A percentile compares a stretch with the other conserved stretches of the same genome.
phyloP scores from a whole-genome alignment of 2,329 filamentous ascomycete species.

The Parascedosporium putredinis region DNA sequence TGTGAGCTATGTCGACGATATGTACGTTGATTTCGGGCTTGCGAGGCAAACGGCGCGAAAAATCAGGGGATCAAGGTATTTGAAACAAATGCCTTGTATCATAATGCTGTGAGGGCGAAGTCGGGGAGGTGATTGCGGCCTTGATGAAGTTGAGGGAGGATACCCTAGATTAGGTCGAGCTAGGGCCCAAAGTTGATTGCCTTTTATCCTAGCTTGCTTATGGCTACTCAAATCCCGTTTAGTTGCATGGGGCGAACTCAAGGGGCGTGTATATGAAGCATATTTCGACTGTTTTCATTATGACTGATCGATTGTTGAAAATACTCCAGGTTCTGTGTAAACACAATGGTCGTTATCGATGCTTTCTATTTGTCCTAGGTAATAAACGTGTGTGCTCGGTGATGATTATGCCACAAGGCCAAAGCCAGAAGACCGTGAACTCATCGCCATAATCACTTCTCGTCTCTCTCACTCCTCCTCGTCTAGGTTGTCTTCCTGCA shows the following conservation, averaged over 20 bases:
- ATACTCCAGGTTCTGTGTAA: no score
- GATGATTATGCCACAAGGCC: background rate
- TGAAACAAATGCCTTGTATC: conserved; percentile 79
- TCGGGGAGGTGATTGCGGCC: conserved; percentile 49
- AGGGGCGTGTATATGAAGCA: no score
- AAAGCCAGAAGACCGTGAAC: background rate
- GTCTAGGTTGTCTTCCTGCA: conserved; percentile 1
- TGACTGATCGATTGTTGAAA: no score
- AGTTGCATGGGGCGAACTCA: no score
- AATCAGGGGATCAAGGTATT: conserved; percentile 72
- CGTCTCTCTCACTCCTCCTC: background rate
- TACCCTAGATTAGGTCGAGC: conserved; percentile 12
- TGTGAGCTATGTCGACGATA: conserved; percentile 74
- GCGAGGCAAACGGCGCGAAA: conserved; percentile 62
- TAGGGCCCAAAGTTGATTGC: no score
- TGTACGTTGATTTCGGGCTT: conserved; percentile 78
- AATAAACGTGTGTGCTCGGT: no score
- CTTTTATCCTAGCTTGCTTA: no score
- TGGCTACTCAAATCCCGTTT: no score
- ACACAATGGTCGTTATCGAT: background rate
- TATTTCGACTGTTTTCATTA: no score
- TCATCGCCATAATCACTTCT: no score
- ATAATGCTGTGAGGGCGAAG: conserved; percentile 67
- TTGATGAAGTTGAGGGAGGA: conserved; percentile 47
- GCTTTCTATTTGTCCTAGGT: no score